Conservation (phyloP, 345 rosid species). For the Euclidium syriacum region DNA sequence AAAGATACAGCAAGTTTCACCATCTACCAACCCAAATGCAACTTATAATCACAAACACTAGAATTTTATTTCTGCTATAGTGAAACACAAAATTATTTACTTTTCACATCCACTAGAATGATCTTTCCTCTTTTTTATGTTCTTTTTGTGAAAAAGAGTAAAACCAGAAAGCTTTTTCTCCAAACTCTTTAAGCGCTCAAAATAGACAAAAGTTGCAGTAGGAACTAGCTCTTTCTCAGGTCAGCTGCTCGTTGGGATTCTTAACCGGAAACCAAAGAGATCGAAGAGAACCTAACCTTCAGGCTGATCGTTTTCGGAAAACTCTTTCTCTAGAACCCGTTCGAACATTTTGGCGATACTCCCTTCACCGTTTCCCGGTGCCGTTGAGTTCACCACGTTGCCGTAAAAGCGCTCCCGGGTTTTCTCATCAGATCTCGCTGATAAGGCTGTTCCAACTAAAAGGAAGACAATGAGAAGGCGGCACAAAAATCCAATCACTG, state of each 20-base stretch:
- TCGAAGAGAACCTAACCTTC: conserved; percentile 72
- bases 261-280: no score
- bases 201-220: no score
- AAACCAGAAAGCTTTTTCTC: not conserved
- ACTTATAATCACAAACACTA: not conserved
- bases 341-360: conserved; percentile 95
- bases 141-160: not conserved
- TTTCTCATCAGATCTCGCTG: conserved; percentile 85
- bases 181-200: no score
- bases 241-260: no score
- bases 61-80: no score
- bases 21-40: not conserved
- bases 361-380: conserved; percentile 55
- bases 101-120: not conserved
- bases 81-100: not conserved
- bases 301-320: conserved; percentile 83
- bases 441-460: conserved; percentile 14
- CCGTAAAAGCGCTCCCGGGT: conserved; percentile 91
- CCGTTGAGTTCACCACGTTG: conserved; percentile 62
- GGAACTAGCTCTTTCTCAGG: no score
- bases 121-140: no score
- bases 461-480: conserved; percentile 34
- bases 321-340: conserved; percentile 89
- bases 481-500: conserved; percentile 34
- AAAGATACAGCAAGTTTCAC: conserved; percentile 7